A percentile compares a stretch with the other conserved stretches of the same genome.
Conservation (phyloP, 2,329 filamentous ascomycete genomes). For the Botryotinia globosa region DNA sequence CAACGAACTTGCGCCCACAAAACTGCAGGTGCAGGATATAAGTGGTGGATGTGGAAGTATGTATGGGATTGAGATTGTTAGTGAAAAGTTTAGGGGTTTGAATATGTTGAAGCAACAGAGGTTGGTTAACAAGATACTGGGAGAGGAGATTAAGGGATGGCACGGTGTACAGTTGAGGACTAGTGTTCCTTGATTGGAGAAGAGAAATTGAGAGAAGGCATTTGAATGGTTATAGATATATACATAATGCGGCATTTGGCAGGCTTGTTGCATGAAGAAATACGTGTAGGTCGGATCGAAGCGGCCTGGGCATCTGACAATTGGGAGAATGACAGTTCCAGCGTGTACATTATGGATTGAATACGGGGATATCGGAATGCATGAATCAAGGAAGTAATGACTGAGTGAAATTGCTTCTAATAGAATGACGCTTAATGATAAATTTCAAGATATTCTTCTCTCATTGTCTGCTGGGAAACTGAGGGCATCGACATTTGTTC, state of each 20-base stretch:
- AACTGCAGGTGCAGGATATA: conserved; percentile 63
- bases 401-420: not conserved
- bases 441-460: not conserved
- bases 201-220: no score
- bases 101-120: conserved; percentile 78
- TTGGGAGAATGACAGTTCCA: not conserved
- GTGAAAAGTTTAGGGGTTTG: conserved; percentile 66
- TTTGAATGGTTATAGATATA: not conserved
- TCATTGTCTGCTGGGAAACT: not conserved
- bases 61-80: conserved; percentile 79
- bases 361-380: not conserved
- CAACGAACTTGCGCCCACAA: conserved; percentile 35
- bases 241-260: not conserved
- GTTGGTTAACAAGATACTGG: conserved; percentile 72
- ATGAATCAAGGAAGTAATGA: not conserved
- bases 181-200: conserved; percentile 42
- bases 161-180: conserved; percentile 81
- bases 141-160: conserved; percentile 75
- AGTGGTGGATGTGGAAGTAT: conserved; percentile 83
- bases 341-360: not conserved
- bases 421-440: not conserved
- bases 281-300: not conserved
- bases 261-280: not conserved
- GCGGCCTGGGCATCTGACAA: not conserved
- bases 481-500: not conserved